Percentiles rank a stretch among this genome's conserved stretches.
These are phyloP conservation scores for Kwoniella botswanensis DNA, from an alignment of 768 basidiomycete genomes.

Conservation along the genomic window DNA sequence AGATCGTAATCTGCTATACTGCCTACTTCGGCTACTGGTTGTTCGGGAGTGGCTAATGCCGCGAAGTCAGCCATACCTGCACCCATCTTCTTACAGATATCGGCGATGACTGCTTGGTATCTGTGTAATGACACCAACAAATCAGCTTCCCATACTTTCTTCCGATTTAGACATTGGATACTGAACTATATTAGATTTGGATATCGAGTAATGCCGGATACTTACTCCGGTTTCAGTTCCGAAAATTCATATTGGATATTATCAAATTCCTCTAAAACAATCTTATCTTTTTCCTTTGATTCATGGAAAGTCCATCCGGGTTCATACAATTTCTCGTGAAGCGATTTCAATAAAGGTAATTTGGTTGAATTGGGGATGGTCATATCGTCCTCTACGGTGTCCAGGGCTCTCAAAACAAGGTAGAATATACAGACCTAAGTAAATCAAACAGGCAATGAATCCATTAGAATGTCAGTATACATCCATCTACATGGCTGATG, in stretches of 20 bases:
- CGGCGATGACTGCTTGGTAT: slow-evolving; percentile 78
- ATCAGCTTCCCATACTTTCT: neutral
- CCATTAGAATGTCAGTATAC: neutral
- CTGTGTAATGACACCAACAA: slow-evolving; percentile 26
- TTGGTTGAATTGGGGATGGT: slow-evolving; percentile 84
- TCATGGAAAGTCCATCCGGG: slow-evolving; percentile 88
- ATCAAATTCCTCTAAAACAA: slow-evolving; percentile 81
- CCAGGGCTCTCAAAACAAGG: slow-evolving; percentile 88
- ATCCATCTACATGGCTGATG: neutral
- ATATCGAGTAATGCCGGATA: slow-evolving; percentile 1
- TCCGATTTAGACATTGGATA: neutral
- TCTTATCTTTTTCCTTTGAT: slow-evolving; percentile 84
- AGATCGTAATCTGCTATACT: slow-evolving; percentile 88
- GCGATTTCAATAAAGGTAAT: slow-evolving; percentile 79
- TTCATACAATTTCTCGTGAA: slow-evolving; percentile 76
- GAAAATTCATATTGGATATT: slow-evolving; percentile 79
- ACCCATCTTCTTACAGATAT: slow-evolving; percentile 85
- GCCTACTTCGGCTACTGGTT: slow-evolving; percentile 66
- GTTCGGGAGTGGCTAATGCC: slow-evolving; percentile 73
- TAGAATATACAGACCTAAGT: slow-evolving; percentile 90
- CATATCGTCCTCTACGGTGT: slow-evolving; percentile 99
- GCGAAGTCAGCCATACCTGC: slow-evolving; percentile 95
- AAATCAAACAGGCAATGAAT: neutral
- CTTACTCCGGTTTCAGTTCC: slow-evolving; percentile 68
- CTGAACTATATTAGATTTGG: neutral